Conservation (phyloP, 345 rosid genomes). For the Euphorbia pulcherrima region DNA sequence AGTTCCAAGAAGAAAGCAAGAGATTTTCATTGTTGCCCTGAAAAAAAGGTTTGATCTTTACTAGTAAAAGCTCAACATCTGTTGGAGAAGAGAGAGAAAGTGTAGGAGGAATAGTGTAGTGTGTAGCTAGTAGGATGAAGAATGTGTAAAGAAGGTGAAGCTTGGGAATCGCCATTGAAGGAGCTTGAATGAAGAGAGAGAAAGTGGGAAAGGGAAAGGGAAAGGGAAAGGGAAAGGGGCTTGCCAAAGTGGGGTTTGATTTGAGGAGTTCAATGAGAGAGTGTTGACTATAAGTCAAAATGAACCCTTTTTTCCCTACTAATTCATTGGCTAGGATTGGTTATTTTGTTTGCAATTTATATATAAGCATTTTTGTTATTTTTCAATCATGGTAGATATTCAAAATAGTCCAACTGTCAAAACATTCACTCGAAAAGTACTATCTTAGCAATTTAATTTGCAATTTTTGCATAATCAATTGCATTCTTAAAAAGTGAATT, state of each 20-base stretch:
- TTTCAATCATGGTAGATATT: background rate
- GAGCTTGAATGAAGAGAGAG: slow-evolving; percentile 13
- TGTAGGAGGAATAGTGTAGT: slow-evolving; percentile 11
- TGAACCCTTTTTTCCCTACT: slow-evolving; percentile 25
- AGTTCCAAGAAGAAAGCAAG: slow-evolving; percentile 88
- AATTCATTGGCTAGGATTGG: slow-evolving; percentile 45
- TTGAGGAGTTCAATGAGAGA: slow-evolving; percentile 30
- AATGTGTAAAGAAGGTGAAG: slow-evolving; percentile 34
- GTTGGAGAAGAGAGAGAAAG: slow-evolving; percentile 25
- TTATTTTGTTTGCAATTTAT: background rate
- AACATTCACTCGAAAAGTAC: too few species aligned
- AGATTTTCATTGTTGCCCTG: slow-evolving; percentile 79
- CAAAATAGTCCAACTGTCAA: too few species aligned
- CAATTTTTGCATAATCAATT: too few species aligned
- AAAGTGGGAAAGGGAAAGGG: slow-evolving; percentile 22
- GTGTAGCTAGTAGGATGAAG: slow-evolving; percentile 27
- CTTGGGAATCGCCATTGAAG: slow-evolving; percentile 52
- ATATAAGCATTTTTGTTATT: background rate
- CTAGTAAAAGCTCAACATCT: slow-evolving; percentile 71
- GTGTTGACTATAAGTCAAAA: slow-evolving; percentile 42
- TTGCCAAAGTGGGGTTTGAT: slow-evolving; percentile 21
- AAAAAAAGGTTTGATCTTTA: slow-evolving; percentile 64
- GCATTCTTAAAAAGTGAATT: too few species aligned
- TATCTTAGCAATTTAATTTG: too few species aligned
- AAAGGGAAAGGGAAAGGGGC: slow-evolving; percentile 7